phyloP scores from a whole-genome alignment of 805 yeast species.

The Saccharomycopsis javanensis region DNA sequence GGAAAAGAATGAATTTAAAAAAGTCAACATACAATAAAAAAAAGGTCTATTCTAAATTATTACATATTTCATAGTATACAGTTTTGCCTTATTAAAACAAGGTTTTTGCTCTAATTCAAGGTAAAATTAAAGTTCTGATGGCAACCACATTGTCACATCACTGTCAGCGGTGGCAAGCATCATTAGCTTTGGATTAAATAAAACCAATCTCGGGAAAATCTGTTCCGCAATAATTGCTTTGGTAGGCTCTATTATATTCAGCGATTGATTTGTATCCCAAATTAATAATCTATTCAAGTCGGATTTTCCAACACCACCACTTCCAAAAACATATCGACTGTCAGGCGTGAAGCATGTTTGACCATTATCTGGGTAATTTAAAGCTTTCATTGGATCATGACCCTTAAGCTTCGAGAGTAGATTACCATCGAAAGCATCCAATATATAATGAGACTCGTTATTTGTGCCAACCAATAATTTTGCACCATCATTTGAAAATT shows the following conservation, averaged over 20 bases:
- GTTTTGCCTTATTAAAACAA: not conserved
- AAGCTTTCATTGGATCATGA: constrained; percentile 35
- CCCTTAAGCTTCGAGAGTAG: constrained; percentile 39
- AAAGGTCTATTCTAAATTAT: not conserved
- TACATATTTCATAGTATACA: not conserved
- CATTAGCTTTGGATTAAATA: constrained; percentile 53
- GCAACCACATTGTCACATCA: constrained; percentile 37
- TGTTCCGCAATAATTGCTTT: constrained; percentile 19
- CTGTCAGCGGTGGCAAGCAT: constrained; percentile 58
- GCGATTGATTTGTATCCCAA: constrained; percentile 36
- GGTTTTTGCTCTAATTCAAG: not conserved
- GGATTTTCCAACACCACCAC: constrained; percentile 39
- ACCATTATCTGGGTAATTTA: constrained; percentile 42
- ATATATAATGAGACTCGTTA: constrained; percentile 39
- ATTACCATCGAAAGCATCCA: constrained; percentile 63
- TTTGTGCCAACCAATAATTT: constrained; percentile 46
- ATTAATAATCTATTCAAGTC: constrained; percentile 25
- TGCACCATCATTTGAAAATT: constrained; percentile 73
- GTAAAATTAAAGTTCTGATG: constrained; percentile 11
- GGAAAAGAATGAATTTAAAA: not conserved
- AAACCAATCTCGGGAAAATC: constrained; percentile 38
- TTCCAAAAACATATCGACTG: constrained; percentile 52
- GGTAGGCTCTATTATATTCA: constrained; percentile 18
- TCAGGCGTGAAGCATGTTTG: constrained; percentile 57
- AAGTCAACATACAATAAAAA: not conserved